These are phyloP conservation scores for Turnera subulata DNA, from an alignment of 345 rosid species.

Conservation along the genomic window DNA sequence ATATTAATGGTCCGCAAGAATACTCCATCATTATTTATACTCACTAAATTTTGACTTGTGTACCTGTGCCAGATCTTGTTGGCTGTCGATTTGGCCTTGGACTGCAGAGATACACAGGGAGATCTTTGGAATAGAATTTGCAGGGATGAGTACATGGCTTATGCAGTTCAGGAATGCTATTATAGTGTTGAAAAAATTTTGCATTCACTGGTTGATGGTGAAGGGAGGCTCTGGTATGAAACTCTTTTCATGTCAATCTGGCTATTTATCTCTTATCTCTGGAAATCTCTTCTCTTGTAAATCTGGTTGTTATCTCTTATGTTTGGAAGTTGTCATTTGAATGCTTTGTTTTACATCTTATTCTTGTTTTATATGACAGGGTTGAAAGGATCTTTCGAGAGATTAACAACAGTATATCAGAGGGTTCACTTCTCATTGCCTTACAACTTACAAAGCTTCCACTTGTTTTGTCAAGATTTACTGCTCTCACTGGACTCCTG, in stretches of 20 bases:
- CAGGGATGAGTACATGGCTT: slow-evolving; percentile 94
- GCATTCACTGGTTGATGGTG: slow-evolving; percentile 81
- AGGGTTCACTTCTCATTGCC: slow-evolving; percentile 66
- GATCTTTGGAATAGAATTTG: slow-evolving; percentile 79
- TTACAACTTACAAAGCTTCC: slow-evolving; percentile 69
- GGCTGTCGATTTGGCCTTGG: slow-evolving; percentile 94
- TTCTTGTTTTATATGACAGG: slow-evolving; percentile 42
- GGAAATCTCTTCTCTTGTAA: slow-evolving; percentile 32
- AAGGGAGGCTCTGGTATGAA: slow-evolving; percentile 88
- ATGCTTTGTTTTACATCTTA: slow-evolving; percentile 9
- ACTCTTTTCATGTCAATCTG: slow-evolving; percentile 8
- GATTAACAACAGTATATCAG: slow-evolving; percentile 65
- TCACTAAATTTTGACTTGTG: background rate
- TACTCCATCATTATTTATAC: background rate
- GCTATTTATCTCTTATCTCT: slow-evolving; percentile 37
- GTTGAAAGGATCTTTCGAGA: slow-evolving; percentile 86
- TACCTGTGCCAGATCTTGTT: slow-evolving; percentile 61
- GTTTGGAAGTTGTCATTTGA: too few relatives aligned
- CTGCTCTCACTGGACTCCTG: slow-evolving; percentile 93
- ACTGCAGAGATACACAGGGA: slow-evolving; percentile 73
- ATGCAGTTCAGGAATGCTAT: slow-evolving; percentile 96
- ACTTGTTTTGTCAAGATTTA: slow-evolving; percentile 71
- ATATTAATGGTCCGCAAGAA: slow-evolving; percentile 9
- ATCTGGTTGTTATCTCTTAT: too few relatives aligned
- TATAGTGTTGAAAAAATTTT: slow-evolving; percentile 76